These are phyloP conservation scores for Neurospora sp. DNA, from an alignment of 495 filamentous ascomycete species.

Conservation along the genomic window DNA sequence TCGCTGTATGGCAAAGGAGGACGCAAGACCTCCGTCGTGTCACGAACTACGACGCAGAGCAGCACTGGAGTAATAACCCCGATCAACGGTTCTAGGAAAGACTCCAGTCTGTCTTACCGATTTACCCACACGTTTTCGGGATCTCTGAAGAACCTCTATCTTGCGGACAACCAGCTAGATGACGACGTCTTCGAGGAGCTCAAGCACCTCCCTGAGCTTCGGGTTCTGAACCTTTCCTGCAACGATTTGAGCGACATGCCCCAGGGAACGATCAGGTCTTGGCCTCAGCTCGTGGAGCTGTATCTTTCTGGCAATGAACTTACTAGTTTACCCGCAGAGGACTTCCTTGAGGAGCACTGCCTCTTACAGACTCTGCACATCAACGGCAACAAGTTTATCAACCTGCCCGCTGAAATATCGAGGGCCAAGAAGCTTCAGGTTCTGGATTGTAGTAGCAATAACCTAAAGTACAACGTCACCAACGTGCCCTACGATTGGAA, in stretches of 20 bases:
- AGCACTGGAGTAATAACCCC: constrained; percentile 45
- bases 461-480: constrained; percentile 97
- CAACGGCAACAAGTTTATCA: constrained; percentile 96
- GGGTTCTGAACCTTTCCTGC: constrained; percentile 88
- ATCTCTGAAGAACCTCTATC: constrained; percentile 69
- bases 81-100: constrained; percentile 55
- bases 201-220: constrained; percentile 69
- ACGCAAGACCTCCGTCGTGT: constrained; percentile 76
- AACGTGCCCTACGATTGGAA: constrained; percentile 99
- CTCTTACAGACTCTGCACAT: constrained; percentile 84
- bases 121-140: constrained; percentile 74
- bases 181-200: constrained; percentile 93
- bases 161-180: constrained; percentile 88
- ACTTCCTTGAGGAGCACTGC: constrained; percentile 71
- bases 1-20: constrained; percentile 66
- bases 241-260: constrained; percentile 91
- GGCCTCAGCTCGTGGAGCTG: constrained; percentile 80
- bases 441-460: constrained; percentile 90
- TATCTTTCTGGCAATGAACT: constrained; percentile 95
- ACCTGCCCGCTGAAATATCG: constrained; percentile 87
- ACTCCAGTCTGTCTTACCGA: constrained; percentile 70
- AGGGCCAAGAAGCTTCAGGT: constrained; percentile 83
- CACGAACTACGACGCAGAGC: constrained; percentile 42
- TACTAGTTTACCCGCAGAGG: constrained; percentile 83
- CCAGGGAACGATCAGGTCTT: constrained; percentile 72